Percentiles rank a stretch among this genome's conserved stretches.
Evolutionary conservation across 768 basidiomycete genomes (phyloP).

Genomic region (Pholiota molesta): DNA sequence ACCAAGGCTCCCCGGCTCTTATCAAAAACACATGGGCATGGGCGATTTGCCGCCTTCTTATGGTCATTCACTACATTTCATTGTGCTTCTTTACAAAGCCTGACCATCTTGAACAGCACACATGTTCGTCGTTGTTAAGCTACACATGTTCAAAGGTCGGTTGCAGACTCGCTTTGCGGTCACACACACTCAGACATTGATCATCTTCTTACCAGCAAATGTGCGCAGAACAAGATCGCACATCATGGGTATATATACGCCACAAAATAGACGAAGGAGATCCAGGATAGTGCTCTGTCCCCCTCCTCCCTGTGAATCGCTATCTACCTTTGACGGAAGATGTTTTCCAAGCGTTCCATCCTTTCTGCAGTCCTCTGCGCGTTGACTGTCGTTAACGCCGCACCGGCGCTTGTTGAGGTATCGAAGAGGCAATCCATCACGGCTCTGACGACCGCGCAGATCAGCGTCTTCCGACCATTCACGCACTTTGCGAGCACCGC

Average conservation of each 20-base stretch:
- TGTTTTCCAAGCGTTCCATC: constrained; percentile 9
- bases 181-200: neutral
- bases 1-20: neutral
- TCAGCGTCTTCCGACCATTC: constrained; percentile 44
- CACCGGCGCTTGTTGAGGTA: constrained; percentile 1
- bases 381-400: constrained; percentile 4
- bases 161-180: neutral
- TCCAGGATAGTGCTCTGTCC: neutral
- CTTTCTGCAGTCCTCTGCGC: constrained; percentile 1
- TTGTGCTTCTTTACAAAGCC: neutral
- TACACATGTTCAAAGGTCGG: neutral
- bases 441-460: constrained; percentile 12
- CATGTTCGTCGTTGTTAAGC: constrained; percentile 4
- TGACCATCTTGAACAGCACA: neutral
- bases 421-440: constrained; percentile 12
- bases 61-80: neutral
- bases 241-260: neutral
- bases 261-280: neutral
- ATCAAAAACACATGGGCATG: constrained; percentile 4
- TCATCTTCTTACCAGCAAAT: neutral
- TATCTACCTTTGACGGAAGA: neutral
- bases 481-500: constrained; percentile 52
- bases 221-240: neutral
- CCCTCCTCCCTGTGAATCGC: neutral
- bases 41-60: neutral